Base-by-base conservation (phyloP, 2,329 filamentous ascomycete species). In the Amylocarpus encephaloides region DNA sequence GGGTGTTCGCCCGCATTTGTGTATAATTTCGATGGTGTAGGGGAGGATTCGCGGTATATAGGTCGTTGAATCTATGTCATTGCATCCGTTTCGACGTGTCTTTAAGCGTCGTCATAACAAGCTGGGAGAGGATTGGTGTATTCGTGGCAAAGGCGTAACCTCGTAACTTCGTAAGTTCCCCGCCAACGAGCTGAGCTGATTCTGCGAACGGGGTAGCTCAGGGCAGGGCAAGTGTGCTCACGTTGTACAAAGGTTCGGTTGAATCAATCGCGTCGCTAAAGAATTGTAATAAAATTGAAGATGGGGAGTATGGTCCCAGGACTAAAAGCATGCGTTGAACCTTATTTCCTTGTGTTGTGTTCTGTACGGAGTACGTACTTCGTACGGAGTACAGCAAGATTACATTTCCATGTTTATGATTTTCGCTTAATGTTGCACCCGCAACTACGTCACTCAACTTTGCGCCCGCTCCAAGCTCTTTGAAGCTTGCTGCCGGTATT, bases 1-100 rank as follows among this genome's bases (percentile, higher is more conserved):
- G 42, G 26, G 32, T 52, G 48, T 48, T 60, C 57, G 57, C 59
- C 49, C 38, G 53, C 54, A 53, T 59, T 45, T 54, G 59, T 39
- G 34, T 49, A 29, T 30, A 33, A 41, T 52, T 35, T 48, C 18
- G 33, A 40, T 52, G 30, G 33, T 38, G 32, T 18, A 19, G n/a
- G 35, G 29, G 35, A 16, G 40, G 38, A 41, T 16, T 16, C 11
- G 18, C 4, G 5, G 12, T 16, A 15, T 16, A 5, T 41, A 4
- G 18, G 5, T 5, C 18, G 10, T n/a, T 16, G 12, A 16, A 4
- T 41, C 18, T 41, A 19, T 41, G 38, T 16, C 38, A 18, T 41
- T 19, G n/a, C 10, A 15, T 41, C 41, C 36, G 36, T 34, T 6
- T 32, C n/a, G 29, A 19, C 18, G 6, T 29, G 41, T 44, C 13